These are phyloP conservation scores for Phytophthora pisi DNA, from an alignment of 352 stramenopile genomes.

Conservation along the genomic window DNA sequence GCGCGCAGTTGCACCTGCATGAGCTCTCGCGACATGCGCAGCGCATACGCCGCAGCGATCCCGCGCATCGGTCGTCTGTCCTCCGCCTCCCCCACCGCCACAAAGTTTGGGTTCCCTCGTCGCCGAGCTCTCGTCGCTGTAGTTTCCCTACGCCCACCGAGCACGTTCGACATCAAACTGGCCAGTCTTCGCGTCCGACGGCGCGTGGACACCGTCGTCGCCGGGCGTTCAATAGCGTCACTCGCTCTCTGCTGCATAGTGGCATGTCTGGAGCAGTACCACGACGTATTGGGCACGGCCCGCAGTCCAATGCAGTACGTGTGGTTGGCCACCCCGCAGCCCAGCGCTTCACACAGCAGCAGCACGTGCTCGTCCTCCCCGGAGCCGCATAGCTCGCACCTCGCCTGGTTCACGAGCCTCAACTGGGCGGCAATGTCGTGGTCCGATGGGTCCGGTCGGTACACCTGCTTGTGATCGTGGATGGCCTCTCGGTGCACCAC, in stretches of 20 bases:
- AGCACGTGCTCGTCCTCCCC: slow-evolving; percentile 84
- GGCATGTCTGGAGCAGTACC: slow-evolving; percentile 72
- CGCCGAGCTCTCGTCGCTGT: slow-evolving; percentile 19
- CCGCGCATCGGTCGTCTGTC: slow-evolving; percentile 58
- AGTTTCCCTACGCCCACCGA: slow-evolving; percentile 33
- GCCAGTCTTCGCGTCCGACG: slow-evolving; percentile 66
- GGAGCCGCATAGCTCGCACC: slow-evolving; percentile 72
- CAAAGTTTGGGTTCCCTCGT: slow-evolving; percentile 29
- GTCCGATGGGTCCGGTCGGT: slow-evolving; percentile 62
- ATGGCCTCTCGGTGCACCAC: slow-evolving; percentile 48
- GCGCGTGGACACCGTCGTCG: slow-evolving; percentile 67
- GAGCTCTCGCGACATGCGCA: slow-evolving; percentile 82
- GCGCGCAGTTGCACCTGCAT: slow-evolving; percentile 72
- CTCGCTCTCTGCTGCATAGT: slow-evolving; percentile 46
- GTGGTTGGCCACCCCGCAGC: slow-evolving; percentile 69
- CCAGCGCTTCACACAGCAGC: slow-evolving; percentile 71
- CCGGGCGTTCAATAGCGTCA: slow-evolving; percentile 58
- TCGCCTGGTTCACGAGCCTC: slow-evolving; percentile 70
- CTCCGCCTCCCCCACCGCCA: slow-evolving; percentile 33
- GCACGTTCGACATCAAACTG: slow-evolving; percentile 76
- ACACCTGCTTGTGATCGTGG: slow-evolving; percentile 64
- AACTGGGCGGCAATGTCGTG: slow-evolving; percentile 74
- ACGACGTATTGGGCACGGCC: slow-evolving; percentile 61
- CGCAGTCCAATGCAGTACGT: slow-evolving; percentile 78
- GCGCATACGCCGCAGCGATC: slow-evolving; percentile 65